Percentiles rank a stretch among this genome's conserved stretches.
Evolutionary conservation across 2,329 filamentous ascomycete genomes (phyloP).

Genomic region (Diaporthe ilicicola): DNA sequence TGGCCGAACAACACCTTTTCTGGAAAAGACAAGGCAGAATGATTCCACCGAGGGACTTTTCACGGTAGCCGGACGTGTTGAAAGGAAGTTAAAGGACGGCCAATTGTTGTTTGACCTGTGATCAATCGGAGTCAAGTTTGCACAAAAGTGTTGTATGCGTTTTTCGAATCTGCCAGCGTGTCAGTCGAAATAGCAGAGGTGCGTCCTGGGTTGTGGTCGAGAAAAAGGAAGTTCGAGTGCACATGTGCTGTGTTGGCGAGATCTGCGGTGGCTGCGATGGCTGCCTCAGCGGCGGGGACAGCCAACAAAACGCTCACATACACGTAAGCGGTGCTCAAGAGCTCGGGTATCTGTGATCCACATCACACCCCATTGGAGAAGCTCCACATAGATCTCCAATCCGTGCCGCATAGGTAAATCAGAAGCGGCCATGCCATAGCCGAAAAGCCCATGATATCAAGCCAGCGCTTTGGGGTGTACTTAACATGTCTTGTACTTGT

Average conservation of each 20-base stretch:
- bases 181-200: not conserved
- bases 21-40: not conserved
- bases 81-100: not conserved
- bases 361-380: no score
- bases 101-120: not conserved
- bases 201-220: not conserved
- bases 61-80: not conserved
- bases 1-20: not conserved
- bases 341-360: no score
- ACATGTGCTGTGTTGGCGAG: not conserved
- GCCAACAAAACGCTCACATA: not conserved
- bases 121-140: not conserved
- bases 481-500: no score
- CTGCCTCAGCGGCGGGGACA: no score
- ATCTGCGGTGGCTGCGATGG: not conserved
- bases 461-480: no score
- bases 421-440: no score
- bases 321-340: not conserved
- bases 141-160: not conserved
- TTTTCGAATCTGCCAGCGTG: not conserved
- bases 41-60: not conserved
- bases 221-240: not conserved
- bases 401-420: no score
- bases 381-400: no score
- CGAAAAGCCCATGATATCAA: no score